phyloP scores from a whole-genome alignment of 2,329 filamentous ascomycete genomes.

The Pseudogymnoascus sp. region DNA sequence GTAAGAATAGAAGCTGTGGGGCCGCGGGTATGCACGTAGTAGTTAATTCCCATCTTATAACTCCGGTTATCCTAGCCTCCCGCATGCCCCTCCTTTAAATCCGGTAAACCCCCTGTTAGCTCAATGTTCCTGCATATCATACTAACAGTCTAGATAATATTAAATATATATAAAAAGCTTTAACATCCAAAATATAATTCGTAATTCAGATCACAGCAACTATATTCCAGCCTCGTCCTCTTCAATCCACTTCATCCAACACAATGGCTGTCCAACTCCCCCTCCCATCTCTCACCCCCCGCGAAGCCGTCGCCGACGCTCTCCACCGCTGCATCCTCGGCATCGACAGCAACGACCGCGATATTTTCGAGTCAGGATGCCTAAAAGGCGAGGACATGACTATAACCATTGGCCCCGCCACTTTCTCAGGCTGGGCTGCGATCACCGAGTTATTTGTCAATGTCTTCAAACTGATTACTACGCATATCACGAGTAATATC shows the following conservation, averaged over 20 bases:
- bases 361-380: slow-evolving; percentile 22
- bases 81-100: neutral
- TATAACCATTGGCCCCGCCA: slow-evolving; percentile 9
- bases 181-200: neutral
- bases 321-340: slow-evolving; percentile 22
- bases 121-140: neutral
- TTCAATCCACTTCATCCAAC: neutral
- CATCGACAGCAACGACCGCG: slow-evolving; percentile 19
- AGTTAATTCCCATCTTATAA: neutral
- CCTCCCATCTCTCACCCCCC: slow-evolving; percentile 17
- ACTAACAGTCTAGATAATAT: neutral
- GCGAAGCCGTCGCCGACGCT: slow-evolving; percentile 24
- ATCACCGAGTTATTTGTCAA: slow-evolving; percentile 16
- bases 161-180: neutral
- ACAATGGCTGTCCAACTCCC: neutral
- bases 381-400: slow-evolving; percentile 12
- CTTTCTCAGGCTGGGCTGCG: slow-evolving; percentile 10
- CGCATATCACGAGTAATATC: slow-evolving; percentile 28
- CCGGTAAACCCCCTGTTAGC: neutral
- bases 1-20: neutral
- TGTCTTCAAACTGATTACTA: slow-evolving; percentile 24
- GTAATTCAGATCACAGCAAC: neutral
- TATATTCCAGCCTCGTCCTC: neutral
- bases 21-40: neutral
- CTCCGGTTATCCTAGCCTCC: neutral